A percentile compares a stretch with the other conserved stretches of the same genome.
These are phyloP conservation scores for Acacia crassicarpa DNA, from an alignment of 306 rosid species.

Conservation along the genomic window DNA sequence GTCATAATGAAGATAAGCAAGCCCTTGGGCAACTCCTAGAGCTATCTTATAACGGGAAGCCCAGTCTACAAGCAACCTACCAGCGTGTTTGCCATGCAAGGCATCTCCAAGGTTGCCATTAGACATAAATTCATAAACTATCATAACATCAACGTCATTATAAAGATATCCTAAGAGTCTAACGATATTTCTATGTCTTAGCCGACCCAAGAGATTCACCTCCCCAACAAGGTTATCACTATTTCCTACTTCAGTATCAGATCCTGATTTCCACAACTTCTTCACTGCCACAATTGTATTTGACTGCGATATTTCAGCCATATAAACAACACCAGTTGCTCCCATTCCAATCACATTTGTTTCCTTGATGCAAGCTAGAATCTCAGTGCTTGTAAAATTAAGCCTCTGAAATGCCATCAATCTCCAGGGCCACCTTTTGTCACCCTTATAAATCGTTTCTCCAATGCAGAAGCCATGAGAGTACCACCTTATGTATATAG, in stretches of 20 bases:
- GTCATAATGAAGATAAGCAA: slow-evolving; percentile 95
- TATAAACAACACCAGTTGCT: slow-evolving; percentile 83
- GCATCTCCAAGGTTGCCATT: slow-evolving; percentile 92
- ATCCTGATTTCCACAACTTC: slow-evolving; percentile 77
- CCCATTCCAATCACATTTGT: slow-evolving; percentile 90
- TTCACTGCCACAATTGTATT: slow-evolving; percentile 78
- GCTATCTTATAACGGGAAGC: slow-evolving; percentile 91
- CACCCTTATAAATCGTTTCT: slow-evolving; percentile 62
- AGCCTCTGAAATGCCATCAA: slow-evolving; percentile 91
- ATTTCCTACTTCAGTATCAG: slow-evolving; percentile 74
- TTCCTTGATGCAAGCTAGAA: slow-evolving; percentile 85
- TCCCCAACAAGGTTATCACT: slow-evolving; percentile 86
- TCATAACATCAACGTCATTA: slow-evolving; percentile 77
- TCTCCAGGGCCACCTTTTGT: slow-evolving; percentile 97
- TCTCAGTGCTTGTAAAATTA: slow-evolving; percentile 69
- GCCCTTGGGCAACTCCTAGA: slow-evolving; percentile 89
- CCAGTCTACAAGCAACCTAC: slow-evolving; percentile 81
- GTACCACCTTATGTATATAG: slow-evolving; percentile 69
- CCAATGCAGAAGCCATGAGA: slow-evolving; percentile 63
- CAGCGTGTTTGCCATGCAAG: slow-evolving; percentile 73
- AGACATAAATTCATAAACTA: slow-evolving; percentile 83
- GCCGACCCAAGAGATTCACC: slow-evolving; percentile 80
- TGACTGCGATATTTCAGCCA: slow-evolving; percentile 79
- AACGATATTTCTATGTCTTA: slow-evolving; percentile 90
- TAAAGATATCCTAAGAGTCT: slow-evolving; percentile 79